Base-by-base conservation (phyloP, 208 protist species). In the Trypanosoma theileri region DNA sequence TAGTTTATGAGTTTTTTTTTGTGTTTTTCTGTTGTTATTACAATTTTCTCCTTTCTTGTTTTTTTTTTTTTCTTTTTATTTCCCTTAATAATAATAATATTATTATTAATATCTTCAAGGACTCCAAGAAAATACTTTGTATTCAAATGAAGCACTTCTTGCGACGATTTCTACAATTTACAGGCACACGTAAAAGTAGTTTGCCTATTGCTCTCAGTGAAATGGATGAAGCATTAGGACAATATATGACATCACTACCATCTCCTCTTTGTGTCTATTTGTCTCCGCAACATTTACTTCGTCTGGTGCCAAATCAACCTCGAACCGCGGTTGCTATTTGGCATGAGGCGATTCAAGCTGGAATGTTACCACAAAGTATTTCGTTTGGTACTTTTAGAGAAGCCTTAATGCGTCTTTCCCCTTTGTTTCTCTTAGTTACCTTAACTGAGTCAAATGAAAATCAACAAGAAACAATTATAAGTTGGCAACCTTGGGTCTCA, bases 401-500 rank as follows among this genome's bases (percentile, higher is more conserved):
- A 12, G 55, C 62, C 3, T 45, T 75, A 4, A 31, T 56, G 40
- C 52, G 1, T 9, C 50, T 70, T 11, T 8, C 12, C 13, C 70
- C 62, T 9, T 56, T 69, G 31, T 48, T 70, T 61, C 13, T 70
- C 40, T 52, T 57, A 19, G 22, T 75, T n/a, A 48, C 14, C 21
- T 45, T 16, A 52, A 14, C 50, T 44, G 26, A 16, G 35, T n/a
- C 40, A 19, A 9, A 16, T 26, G 19, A 35, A 40, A 40, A 40
- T 3, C 12, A 54, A 6, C 1, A 55, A 19, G 54, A 59, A 22
- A 19, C 24, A 12, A 22, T 68, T 16, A 54, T 74, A 14, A n/a
- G 6, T 26, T 74, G 69, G 69, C 69, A 74, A 53, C 61, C 60
- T 10, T 74, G 60, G 69, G 60, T 74, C 10, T n/a, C 68, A n/a